Base-by-base conservation (phyloP, 2,329 filamentous ascomycete genomes). In the Aspergillus oerlinghausenensis region DNA sequence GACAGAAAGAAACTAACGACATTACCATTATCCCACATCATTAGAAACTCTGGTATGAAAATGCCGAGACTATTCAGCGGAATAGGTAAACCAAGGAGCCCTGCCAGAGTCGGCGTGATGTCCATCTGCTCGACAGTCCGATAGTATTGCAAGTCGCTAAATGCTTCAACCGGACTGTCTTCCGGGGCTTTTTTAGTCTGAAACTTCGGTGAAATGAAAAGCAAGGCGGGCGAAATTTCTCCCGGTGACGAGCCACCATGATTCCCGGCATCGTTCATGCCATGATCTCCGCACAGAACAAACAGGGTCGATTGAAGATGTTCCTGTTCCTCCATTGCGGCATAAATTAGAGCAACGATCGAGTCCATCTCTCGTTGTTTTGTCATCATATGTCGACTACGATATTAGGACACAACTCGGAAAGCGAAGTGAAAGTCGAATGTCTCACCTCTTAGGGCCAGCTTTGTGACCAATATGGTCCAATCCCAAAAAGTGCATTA, bases 191-290 rank as follows among this genome's bases (percentile, higher is more conserved):
- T 79, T 6, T 92, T 76, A 1, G 75, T 69, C 66, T 82, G 84
- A 47, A 96, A 80, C 67, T 91, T 94, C 0, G 93, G 92, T 2
- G 92, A 94, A 61, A 96, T 84, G 71, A 99, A 97, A 21, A 97
- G 83, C 9, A 99, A 77, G 17, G 94, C 94, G 0, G 94, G 88
- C 0, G 93, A 97, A 1, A 94, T 97, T 77, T 99, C 94, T 47
- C 94, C 93, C 1, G 91, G 84, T 0, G 92, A 92, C 9, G 93
- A 97, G 42, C 93, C 94, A 29, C 94, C 94, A 70, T 99, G 94
- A 64, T 97, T 97, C 2, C 94, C 94, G 21, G 90, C 94, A 65
- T 97, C 93, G 65, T 97, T 99, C 94, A 99, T 99, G n/a, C 94
- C 94, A 70, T 99, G 94, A 67, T 99, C 95, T 55, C 94, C 94